Evolutionary conservation across 1,139 yeast species (phyloP), one percentile per base, ranked within the genome.

Genomic region (Candida sp.): DNA sequence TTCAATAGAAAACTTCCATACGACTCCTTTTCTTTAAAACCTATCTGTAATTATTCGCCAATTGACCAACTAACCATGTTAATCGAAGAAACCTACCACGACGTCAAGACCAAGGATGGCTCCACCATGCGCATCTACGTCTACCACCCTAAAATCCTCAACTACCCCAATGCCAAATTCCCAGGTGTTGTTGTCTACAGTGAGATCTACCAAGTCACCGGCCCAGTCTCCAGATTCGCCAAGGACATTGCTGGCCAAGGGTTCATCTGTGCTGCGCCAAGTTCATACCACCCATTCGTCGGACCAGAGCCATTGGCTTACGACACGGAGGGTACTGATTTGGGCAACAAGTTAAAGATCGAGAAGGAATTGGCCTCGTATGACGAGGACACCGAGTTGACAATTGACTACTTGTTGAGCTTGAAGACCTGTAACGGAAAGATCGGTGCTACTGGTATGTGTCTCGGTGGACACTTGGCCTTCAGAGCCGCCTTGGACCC

Each of bases 371-470:
- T 89, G 55, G 79, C 74, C 55, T 85, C 92, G 2, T 89, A 89
- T 63, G 96, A 89, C 60, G 96, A 88, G 64, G 96, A 89, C 66
- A 84, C 80, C 61, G 75, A 70, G 46, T 70, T 88, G 54, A 77
- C 90, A 27, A 76, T 88, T 59, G 91, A 87, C 61, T 84, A 86
- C 60, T 75, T 89, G 55, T 66, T 68, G 48, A 63, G 78, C 3
- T 73, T 88, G 55, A 73, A 79, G 2, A 86, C 90, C 3, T 88
- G 90, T 65, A 86, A 82, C 56, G 94, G 94, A 42, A 81, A 78
- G 54, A 80, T 88, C 57, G 96, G 96, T 30, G 87, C 93, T 47
- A 87, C 94, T 2, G 96, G 96, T 26, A 89, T 89, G 93, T 89
- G 96, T 65, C 80, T 89, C 42, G 96, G 96, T 23, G 96, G 96